These are phyloP conservation scores for Chenopodium suecicum DNA, from an alignment of 148 eudicot species.

Conservation along the genomic window DNA sequence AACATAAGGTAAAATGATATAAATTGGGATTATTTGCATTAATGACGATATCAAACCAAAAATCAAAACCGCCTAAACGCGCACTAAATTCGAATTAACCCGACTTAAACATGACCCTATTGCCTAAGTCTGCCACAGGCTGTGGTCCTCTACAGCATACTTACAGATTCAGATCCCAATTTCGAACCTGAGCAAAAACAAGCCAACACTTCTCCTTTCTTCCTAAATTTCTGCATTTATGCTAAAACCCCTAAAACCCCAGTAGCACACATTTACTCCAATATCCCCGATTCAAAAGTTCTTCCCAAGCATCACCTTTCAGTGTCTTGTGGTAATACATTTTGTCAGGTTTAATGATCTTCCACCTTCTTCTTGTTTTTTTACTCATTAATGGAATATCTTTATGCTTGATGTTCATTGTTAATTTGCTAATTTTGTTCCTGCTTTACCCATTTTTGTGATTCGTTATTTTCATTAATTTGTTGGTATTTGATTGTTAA, in stretches of 20 bases:
- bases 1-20: too few species aligned
- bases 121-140: too few species aligned
- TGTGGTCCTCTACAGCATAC: too few species aligned
- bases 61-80: too few species aligned
- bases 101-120: too few species aligned
- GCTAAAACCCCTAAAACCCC: slow-evolving; percentile 19
- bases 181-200: too few species aligned
- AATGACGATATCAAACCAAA: too few species aligned
- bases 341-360: slow-evolving; percentile 8
- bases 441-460: background rate
- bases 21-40: too few species aligned
- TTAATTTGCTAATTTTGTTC: background rate
- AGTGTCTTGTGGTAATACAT: background rate
- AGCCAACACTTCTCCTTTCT: background rate
- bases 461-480: background rate
- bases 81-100: too few species aligned
- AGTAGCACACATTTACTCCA: background rate
- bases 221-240: background rate
- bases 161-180: too few species aligned
- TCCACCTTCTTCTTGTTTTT: background rate
- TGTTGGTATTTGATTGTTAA: background rate
- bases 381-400: background rate
- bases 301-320: background rate
- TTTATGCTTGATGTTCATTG: background rate
- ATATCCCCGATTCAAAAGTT: background rate